These are phyloP conservation scores for Ascochyta rabiei DNA, from an alignment of 2,329 filamentous ascomycete species.

Conservation along the genomic window DNA sequence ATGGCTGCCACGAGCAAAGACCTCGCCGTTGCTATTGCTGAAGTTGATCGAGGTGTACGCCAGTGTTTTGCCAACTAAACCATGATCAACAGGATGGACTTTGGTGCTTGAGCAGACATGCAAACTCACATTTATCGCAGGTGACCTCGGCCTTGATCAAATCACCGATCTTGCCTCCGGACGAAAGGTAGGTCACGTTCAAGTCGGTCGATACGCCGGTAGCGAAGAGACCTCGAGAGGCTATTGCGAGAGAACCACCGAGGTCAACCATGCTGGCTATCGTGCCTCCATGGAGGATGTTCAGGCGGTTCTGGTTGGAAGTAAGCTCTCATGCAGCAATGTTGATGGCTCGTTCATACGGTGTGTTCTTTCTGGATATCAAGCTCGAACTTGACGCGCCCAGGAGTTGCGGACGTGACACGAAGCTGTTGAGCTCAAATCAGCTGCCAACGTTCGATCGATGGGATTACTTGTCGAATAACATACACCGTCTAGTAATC, in stretches of 20 bases:
- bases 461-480: background rate
- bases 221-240: slow-evolving; percentile 67
- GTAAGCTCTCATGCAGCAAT: slow-evolving; percentile 7
- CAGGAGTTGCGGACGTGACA: slow-evolving; percentile 67
- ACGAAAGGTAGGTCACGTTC: slow-evolving; percentile 68
- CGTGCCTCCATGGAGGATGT: slow-evolving; percentile 78
- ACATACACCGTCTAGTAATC: slow-evolving; percentile 52
- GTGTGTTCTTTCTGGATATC: slow-evolving; percentile 77
- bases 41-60: slow-evolving; percentile 69
- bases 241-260: slow-evolving; percentile 69
- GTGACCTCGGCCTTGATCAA: slow-evolving; percentile 64
- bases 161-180: slow-evolving; percentile 68
- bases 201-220: slow-evolving; percentile 72
- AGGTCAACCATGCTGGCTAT: slow-evolving; percentile 77
- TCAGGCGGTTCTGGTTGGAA: slow-evolving; percentile 69
- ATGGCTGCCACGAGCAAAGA: slow-evolving; percentile 70
- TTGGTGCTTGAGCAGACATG: background rate
- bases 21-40: slow-evolving; percentile 62
- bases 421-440: slow-evolving; percentile 60
- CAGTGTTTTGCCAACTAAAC: slow-evolving; percentile 66
- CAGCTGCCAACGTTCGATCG: background rate
- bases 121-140: slow-evolving; percentile 66
- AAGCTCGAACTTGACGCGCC: slow-evolving; percentile 76
- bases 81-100: background rate
- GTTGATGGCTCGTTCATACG: slow-evolving; percentile 52